These are phyloP conservation scores for Cicer cuneatum DNA, from an alignment of 306 rosid species.

Conservation along the genomic window DNA sequence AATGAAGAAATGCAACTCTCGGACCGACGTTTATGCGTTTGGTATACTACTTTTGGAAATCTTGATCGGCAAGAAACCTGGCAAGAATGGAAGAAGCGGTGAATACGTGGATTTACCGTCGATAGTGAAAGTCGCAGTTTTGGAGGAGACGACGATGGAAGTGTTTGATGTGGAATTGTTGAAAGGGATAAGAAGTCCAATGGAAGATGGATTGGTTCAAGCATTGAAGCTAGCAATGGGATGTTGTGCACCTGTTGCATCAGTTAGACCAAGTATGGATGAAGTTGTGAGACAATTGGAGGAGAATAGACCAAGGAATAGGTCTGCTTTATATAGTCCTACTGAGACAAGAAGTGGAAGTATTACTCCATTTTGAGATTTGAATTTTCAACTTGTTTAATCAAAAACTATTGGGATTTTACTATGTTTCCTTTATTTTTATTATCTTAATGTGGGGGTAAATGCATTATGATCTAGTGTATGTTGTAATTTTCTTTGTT, in stretches of 20 bases:
- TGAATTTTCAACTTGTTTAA: slow-evolving; percentile 33
- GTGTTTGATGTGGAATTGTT: slow-evolving; percentile 85
- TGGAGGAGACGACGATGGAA: slow-evolving; percentile 97
- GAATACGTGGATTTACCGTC: slow-evolving; percentile 87
- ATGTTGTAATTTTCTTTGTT: slow-evolving; percentile 26
- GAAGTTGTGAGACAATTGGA: slow-evolving; percentile 98
- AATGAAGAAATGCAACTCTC: slow-evolving; percentile 91
- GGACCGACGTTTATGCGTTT: slow-evolving; percentile 92
- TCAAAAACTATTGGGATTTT: slow-evolving; percentile 51
- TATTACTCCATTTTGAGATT: slow-evolving; percentile 87
- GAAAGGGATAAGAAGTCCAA: slow-evolving; percentile 90
- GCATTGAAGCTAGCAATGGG: slow-evolving; percentile 98
- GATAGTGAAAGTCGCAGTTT: slow-evolving; percentile 88
- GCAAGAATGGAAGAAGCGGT: slow-evolving; percentile 73
- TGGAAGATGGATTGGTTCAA: slow-evolving; percentile 95
- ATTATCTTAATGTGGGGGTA: slow-evolving; percentile 42
- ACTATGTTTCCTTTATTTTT: slow-evolving; percentile 27
- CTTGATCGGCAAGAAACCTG: slow-evolving; percentile 89
- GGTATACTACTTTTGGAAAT: slow-evolving; percentile 84
- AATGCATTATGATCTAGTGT: slow-evolving; percentile 40
- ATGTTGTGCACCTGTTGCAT: slow-evolving; percentile 94
- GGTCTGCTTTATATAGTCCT: slow-evolving; percentile 97
- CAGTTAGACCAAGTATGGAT: slow-evolving; percentile 94
- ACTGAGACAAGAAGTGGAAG: slow-evolving; percentile 97
- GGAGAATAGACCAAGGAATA: slow-evolving; percentile 96